phyloP scores from a whole-genome alignment of 768 basidiomycete species.

The Sarcomyxa edulis region DNA sequence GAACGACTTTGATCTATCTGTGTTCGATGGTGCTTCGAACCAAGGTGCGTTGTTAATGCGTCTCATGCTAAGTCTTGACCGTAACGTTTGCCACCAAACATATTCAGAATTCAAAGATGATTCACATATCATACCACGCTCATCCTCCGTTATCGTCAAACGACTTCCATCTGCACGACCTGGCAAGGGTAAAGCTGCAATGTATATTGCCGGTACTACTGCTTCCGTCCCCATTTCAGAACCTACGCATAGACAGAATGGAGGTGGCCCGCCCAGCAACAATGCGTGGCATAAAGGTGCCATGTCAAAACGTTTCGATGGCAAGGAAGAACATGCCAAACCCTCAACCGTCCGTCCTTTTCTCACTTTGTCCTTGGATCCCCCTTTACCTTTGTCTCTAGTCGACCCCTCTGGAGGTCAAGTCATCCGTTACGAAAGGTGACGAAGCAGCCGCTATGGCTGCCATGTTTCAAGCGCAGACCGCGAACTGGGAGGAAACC shows the following conservation, averaged over 20 bases:
- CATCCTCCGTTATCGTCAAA: slow-evolving; percentile 90
- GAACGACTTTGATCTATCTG: slow-evolving; percentile 91
- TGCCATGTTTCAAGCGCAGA: slow-evolving; percentile 96
- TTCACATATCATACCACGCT: slow-evolving; percentile 85
- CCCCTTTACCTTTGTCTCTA: slow-evolving; percentile 1
- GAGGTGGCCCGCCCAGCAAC: slow-evolving; percentile 21
- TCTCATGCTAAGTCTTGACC: neutral
- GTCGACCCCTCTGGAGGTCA: slow-evolving; percentile 25
- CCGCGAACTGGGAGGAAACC: slow-evolving; percentile 95
- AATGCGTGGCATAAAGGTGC: slow-evolving; percentile 63
- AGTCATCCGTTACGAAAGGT: slow-evolving; percentile 45
- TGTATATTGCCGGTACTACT: slow-evolving; percentile 58
- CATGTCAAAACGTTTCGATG: slow-evolving; percentile 89
- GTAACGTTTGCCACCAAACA: neutral
- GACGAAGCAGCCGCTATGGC: slow-evolving; percentile 95
- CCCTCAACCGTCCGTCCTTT: slow-evolving; percentile 19
- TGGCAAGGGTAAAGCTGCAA: slow-evolving; percentile 76
- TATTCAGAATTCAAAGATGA: slow-evolving; percentile 86
- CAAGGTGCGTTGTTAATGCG: slow-evolving; percentile 59
- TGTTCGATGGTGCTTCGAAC: slow-evolving; percentile 79
- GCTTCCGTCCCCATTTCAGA: slow-evolving; percentile 44
- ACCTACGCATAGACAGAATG: slow-evolving; percentile 30
- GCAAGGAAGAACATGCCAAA: slow-evolving; percentile 58
- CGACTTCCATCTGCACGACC: slow-evolving; percentile 79
- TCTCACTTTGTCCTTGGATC: slow-evolving; percentile 10